Evolutionary conservation across 192 early-diverging fungal species (phyloP).

Genomic region (Coemansia pectinata): DNA sequence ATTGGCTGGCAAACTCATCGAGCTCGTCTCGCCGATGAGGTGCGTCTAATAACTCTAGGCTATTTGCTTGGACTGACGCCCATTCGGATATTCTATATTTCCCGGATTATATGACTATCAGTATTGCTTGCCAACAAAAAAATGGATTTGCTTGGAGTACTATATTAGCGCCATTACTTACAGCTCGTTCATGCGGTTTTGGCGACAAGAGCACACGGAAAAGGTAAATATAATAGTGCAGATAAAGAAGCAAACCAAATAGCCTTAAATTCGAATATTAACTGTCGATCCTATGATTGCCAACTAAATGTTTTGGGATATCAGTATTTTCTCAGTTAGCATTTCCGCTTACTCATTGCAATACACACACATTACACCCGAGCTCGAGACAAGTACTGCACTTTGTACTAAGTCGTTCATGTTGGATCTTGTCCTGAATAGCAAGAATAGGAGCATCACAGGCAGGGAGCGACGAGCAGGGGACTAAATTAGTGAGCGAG

Average conservation of each 20-base stretch:
- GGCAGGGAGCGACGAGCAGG: no score
- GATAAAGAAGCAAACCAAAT: neutral
- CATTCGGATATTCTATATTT: neutral
- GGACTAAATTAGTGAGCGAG: no score
- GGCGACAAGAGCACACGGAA: neutral
- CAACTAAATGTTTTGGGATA: no score
- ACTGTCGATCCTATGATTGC: no score
- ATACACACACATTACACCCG: no score
- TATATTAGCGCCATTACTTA: neutral
- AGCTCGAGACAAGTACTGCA: no score
- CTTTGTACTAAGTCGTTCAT: no score
- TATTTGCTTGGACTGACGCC: neutral
- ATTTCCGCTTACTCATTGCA: no score
- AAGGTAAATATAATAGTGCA: neutral
- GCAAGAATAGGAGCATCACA: no score
- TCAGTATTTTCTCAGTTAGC: no score
- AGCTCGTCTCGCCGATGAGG: slow-evolving; percentile 8
- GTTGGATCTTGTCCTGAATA: no score
- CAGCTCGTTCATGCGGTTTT: neutral
- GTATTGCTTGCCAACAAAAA: neutral
- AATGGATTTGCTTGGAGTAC: neutral
- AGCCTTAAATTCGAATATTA: no score
- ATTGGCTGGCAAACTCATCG: neutral
- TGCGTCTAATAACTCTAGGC: neutral
- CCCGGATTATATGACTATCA: neutral